phyloP scores from a whole-genome alignment of 352 stramenopile species.

The Globisporangium radiosum region DNA sequence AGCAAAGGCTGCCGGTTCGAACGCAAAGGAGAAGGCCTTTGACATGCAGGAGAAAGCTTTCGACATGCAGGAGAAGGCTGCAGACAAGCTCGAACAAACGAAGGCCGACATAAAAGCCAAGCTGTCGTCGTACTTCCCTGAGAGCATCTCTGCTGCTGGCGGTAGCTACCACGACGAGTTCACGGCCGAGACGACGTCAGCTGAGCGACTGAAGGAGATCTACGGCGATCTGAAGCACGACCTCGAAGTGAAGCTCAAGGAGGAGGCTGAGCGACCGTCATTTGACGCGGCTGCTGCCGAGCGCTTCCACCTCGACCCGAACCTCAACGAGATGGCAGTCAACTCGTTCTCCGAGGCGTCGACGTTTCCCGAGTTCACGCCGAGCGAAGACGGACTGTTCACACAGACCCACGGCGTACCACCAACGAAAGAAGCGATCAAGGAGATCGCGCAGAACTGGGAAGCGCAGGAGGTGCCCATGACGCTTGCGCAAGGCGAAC shows the following conservation, averaged over 20 bases:
- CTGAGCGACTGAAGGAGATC: constrained; percentile 14
- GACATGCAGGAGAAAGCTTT: no score
- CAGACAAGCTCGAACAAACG: not conserved
- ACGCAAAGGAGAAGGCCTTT: no score
- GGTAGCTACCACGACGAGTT: constrained; percentile 26
- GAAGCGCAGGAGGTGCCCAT: constrained; percentile 3
- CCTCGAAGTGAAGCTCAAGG: constrained; percentile 28
- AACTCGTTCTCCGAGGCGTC: constrained; percentile 56
- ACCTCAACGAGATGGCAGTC: constrained; percentile 44
- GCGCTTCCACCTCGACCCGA: constrained; percentile 24
- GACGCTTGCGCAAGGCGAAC: constrained; percentile 24
- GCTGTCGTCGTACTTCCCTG: constrained; percentile 27
- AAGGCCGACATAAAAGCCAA: constrained; percentile 12
- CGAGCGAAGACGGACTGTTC: constrained; percentile 47
- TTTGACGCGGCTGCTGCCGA: constrained; percentile 4
- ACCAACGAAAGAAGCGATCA: constrained; percentile 5
- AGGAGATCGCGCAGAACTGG: not conserved
- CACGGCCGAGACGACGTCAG: constrained; percentile 2
- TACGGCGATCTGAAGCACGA: constrained; percentile 21
- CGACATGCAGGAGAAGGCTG: not conserved
- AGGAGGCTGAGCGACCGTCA: constrained; percentile 1
- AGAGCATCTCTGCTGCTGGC: constrained; percentile 20
- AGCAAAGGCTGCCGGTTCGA: no score
- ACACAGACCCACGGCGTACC: constrained; percentile 17
- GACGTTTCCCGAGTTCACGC: constrained; percentile 55